A percentile compares a stretch with the other conserved stretches of the same genome.
phyloP scores from a whole-genome alignment of 306 rosid species.

The Adenanthera pavonina region DNA sequence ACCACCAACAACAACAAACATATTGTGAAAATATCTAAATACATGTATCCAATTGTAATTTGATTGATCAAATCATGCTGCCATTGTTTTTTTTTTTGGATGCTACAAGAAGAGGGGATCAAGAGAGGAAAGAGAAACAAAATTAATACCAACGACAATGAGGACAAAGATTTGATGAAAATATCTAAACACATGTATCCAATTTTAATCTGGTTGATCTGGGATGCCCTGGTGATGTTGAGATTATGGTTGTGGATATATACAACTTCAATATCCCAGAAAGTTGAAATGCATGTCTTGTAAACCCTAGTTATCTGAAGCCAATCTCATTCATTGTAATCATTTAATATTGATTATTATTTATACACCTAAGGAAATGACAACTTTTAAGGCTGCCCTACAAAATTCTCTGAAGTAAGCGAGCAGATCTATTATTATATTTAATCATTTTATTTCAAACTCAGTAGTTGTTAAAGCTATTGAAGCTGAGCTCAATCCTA shows the following conservation, averaged over 20 bases:
- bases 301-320: constrained; percentile 15
- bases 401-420: not conserved
- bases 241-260: not conserved
- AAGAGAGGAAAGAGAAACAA: constrained; percentile 8
- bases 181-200: constrained; percentile 17
- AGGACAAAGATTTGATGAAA: not conserved
- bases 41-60: constrained; percentile 15
- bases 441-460: constrained; percentile 9
- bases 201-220: not conserved
- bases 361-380: not conserved
- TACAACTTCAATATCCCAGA: not conserved
- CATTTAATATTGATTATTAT: constrained; percentile 12
- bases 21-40: constrained; percentile 8
- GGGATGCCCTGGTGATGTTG: not conserved
- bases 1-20: not conserved
- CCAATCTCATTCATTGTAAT: constrained; percentile 29
- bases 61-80: not conserved
- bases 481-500: not conserved
- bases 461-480: not conserved
- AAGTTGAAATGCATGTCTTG: constrained; percentile 21
- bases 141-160: not conserved
- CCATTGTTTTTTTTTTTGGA: not conserved
- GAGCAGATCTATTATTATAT: constrained; percentile 6
- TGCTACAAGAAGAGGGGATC: not conserved
- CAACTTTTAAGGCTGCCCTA: constrained; percentile 6